A percentile compares a stretch with the other conserved stretches of the same genome.
Conservation (phyloP, 495 filamentous ascomycete genomes). For the Podospora pseudocomata region DNA sequence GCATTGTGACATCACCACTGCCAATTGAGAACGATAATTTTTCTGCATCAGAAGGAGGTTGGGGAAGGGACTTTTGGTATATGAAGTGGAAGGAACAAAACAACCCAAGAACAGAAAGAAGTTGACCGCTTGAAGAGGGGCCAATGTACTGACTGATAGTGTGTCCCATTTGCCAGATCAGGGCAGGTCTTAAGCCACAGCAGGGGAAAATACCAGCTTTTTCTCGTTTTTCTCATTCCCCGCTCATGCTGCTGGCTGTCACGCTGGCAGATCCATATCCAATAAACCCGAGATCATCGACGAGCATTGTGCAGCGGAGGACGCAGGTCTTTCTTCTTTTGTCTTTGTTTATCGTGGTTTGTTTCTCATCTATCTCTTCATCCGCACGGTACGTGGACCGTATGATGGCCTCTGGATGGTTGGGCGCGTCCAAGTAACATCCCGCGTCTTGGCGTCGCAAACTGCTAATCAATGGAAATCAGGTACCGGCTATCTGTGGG, state of each 20-base stretch:
- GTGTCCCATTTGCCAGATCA: not conserved
- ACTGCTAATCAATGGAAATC: not conserved
- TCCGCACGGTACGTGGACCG: not conserved
- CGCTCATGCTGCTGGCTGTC: not conserved
- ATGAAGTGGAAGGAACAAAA: too few relatives aligned
- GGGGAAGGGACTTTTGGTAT: not conserved
- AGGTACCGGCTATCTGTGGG: slow-evolving; percentile 1
- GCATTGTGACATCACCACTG: slow-evolving; percentile 12
- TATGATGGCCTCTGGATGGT: not conserved
- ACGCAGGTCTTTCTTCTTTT: not conserved
- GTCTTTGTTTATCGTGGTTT: not conserved
- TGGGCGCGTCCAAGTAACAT: slow-evolving; percentile 2
- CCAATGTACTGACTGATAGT: not conserved
- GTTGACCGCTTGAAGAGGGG: not conserved
- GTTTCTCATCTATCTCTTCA: not conserved
- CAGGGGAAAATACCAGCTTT: not conserved
- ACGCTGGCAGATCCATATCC: not conserved
- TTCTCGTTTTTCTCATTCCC: too few relatives aligned
- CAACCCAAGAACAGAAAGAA: not conserved
- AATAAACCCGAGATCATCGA: not conserved
- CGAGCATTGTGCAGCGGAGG: not conserved
- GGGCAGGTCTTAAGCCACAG: not conserved
- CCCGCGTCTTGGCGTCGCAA: slow-evolving; percentile 5
- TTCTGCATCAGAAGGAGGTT: not conserved
- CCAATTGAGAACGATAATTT: not conserved